Conservation (phyloP, 2,329 filamentous ascomycete genomes). For the Penicillium sp. region DNA sequence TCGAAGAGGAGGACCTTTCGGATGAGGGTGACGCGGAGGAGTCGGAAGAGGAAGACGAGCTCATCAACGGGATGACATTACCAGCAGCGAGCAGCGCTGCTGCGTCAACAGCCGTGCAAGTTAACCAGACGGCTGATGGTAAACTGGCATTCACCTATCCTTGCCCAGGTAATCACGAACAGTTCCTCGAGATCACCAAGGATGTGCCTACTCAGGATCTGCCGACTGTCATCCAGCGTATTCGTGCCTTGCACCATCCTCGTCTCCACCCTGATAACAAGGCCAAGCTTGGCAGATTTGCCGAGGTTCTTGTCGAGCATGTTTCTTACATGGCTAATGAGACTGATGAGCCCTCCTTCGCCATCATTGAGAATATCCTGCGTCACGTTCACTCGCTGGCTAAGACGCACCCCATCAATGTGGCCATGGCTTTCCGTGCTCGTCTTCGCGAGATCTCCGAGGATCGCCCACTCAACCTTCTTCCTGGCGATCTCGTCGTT, state of each 20-base stretch:
- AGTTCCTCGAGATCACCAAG: constrained; percentile 68
- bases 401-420: constrained; percentile 77
- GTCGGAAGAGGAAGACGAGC: constrained; percentile 64
- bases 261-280: constrained; percentile 86
- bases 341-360: constrained; percentile 58
- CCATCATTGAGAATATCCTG: constrained; percentile 74
- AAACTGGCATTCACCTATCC: constrained; percentile 77
- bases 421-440: constrained; percentile 75
- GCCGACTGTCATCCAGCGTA: constrained; percentile 80
- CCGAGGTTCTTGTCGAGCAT: constrained; percentile 54
- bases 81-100: constrained; percentile 27
- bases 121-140: constrained; percentile 48
- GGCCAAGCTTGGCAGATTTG: constrained; percentile 66
- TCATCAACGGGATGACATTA: constrained; percentile 66
- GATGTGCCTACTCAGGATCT: constrained; percentile 65
- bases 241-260: constrained; percentile 88
- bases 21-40: constrained; percentile 47
- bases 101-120: constrained; percentile 41
- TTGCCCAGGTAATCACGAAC: constrained; percentile 76
- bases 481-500: constrained; percentile 75
- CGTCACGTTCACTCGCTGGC: constrained; percentile 92
- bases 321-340: constrained; percentile 60
- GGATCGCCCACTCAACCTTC: constrained; percentile 53
- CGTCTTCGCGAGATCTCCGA: constrained; percentile 63
- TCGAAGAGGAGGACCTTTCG: constrained; percentile 59